Percentiles rank a stretch among this genome's conserved stretches.
Conservation (phyloP, 805 yeast species). For the Zygosaccharomyces kombuchaensis region DNA sequence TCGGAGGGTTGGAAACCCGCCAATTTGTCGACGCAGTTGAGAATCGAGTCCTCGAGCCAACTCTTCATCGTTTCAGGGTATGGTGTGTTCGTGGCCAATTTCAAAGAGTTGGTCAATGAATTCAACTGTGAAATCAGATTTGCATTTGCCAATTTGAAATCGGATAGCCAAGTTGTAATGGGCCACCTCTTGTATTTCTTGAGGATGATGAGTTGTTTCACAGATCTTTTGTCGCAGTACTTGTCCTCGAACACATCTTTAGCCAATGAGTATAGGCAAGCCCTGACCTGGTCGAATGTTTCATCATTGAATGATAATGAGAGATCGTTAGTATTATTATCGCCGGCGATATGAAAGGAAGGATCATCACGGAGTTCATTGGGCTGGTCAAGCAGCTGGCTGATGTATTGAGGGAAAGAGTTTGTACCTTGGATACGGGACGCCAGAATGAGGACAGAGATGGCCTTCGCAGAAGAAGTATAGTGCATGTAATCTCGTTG, state of each 20-base stretch:
- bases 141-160: constrained; percentile 16
- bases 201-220: constrained; percentile 17
- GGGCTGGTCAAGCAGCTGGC: constrained; percentile 3
- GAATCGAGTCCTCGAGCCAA: constrained; percentile 12
- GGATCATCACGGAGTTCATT: constrained; percentile 3
- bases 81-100: constrained; percentile 3
- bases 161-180: constrained; percentile 11
- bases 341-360: constrained; percentile 19
- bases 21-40: constrained; percentile 16
- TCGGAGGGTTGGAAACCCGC: constrained; percentile 13
- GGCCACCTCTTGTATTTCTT: constrained; percentile 23
- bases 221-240: constrained; percentile 3
- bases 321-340: constrained; percentile 11
- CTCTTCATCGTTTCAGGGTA: constrained; percentile 12
- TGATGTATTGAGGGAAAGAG: constrained; percentile 10
- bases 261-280: constrained; percentile 19
- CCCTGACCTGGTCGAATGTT: constrained; percentile 19
- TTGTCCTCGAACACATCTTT: constrained; percentile 19
- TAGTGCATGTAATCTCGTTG: constrained; percentile 45
- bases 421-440: constrained; percentile 41
- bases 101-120: constrained; percentile 16
- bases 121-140: constrained; percentile 19
- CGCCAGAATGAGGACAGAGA: constrained; percentile 49
- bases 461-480: constrained; percentile 45
- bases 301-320: constrained; percentile 10